Conservation (phyloP, 768 basidiomycete genomes). For the Boletus sp. region DNA sequence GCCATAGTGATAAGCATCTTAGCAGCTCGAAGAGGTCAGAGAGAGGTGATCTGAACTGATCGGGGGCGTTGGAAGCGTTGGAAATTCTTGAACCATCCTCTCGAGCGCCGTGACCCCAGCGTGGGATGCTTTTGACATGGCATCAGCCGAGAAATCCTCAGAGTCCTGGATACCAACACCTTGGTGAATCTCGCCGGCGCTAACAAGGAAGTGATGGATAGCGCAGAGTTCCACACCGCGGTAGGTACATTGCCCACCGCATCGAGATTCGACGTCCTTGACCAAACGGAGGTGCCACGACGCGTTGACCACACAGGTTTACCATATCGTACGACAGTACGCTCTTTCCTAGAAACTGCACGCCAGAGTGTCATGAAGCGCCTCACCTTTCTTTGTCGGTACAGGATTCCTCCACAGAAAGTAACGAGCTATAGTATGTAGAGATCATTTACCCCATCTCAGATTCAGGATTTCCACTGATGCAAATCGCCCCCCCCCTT, state of each 20-base stretch:
- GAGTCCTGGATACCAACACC: neutral
- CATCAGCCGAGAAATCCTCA: neutral
- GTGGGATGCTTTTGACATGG: neutral
- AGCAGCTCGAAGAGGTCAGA: neutral
- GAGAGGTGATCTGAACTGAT: neutral
- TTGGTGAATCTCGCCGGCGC: neutral
- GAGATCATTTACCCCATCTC: neutral
- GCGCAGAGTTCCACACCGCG: conserved; percentile 60
- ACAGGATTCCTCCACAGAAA: conserved; percentile 54
- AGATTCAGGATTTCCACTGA: neutral
- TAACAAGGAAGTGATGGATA: conserved; percentile 40
- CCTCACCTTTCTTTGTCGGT: neutral
- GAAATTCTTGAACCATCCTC: neutral
- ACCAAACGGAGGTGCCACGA: neutral
- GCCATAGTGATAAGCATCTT: neutral
- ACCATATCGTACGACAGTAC: conserved; percentile 57
- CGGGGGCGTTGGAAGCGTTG: neutral
- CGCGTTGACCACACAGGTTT: conserved; percentile 48
- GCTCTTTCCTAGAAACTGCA: conserved; percentile 1
- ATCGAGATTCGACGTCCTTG: neutral
- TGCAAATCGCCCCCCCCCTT: neutral
- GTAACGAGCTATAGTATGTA: conserved; percentile 73
- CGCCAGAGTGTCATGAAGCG: neutral
- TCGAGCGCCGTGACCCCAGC: neutral
- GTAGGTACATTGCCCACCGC: conserved; percentile 42